Evolutionary conservation across 164 flowering plant species (phyloP).

Genomic region (Magnolia kwangsiensis): DNA sequence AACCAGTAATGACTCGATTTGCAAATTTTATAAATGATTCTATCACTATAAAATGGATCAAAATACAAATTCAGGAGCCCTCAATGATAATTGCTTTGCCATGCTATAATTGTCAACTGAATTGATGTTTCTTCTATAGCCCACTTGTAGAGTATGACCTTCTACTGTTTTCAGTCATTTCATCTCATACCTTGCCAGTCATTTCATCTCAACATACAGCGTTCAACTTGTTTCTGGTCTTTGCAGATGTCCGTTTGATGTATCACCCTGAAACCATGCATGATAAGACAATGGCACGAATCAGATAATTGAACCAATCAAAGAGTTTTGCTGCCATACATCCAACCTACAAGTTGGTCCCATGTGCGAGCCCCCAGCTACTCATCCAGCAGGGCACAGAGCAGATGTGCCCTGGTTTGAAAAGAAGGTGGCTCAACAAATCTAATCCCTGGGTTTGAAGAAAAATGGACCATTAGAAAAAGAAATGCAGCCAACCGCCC

Average conservation of each 20-base stretch:
- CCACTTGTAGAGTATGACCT: neutral
- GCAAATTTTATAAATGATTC: too few species aligned
- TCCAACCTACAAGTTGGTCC: neutral
- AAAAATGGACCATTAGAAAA: too few species aligned
- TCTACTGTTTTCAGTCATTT: neutral
- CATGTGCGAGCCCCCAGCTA: neutral
- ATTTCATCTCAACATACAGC: neutral
- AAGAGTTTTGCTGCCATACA: neutral
- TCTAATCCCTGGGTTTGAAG: too few species aligned
- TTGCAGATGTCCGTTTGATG: conserved; percentile 12
- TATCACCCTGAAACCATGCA: conserved; percentile 6
- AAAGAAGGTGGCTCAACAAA: too few species aligned
- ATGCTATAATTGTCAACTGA: too few species aligned
- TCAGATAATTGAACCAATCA: neutral
- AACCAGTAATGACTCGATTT: too few species aligned
- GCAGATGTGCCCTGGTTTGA: neutral
- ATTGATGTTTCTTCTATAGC: neutral
- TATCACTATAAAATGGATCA: too few species aligned
- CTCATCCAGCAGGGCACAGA: neutral
- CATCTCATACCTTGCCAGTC: neutral
- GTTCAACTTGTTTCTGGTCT: conserved; percentile 6
- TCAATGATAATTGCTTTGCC: too few species aligned
- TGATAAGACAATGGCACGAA: neutral
- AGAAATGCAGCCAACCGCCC: too few species aligned
- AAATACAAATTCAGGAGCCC: too few species aligned